Conservation (phyloP, 805 yeast genomes). For the Metahyphopichia silvanorum region DNA sequence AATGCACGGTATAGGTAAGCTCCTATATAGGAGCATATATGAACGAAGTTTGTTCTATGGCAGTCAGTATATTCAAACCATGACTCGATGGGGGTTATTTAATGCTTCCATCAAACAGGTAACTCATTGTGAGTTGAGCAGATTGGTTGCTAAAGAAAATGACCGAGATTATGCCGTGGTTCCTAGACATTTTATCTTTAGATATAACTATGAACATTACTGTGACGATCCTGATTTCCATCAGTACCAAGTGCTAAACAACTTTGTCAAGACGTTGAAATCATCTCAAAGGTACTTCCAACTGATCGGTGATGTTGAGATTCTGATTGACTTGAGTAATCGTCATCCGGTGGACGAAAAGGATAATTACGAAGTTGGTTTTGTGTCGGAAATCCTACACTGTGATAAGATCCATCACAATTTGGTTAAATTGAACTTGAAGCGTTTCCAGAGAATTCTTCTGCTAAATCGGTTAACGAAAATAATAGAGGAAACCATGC, state of each 20-base stretch:
- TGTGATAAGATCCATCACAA: conserved; percentile 6
- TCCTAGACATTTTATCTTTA: conserved; percentile 9
- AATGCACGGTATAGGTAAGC: not conserved
- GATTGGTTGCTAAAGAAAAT: conserved; percentile 1
- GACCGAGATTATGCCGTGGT: conserved; percentile 3
- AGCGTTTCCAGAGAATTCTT: conserved; percentile 8
- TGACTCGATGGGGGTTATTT: conserved; percentile 2
- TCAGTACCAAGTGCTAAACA: conserved; percentile 4
- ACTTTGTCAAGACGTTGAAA: conserved; percentile 3
- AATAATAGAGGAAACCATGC: conserved; percentile 4
- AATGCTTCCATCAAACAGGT: conserved; percentile 7
- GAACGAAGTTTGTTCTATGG: conserved; percentile 8
- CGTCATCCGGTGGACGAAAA: conserved; percentile 2
- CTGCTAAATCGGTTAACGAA: conserved; percentile 2
- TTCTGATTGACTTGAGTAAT: conserved; percentile 10
- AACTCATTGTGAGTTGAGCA: not conserved
- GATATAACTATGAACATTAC: conserved; percentile 6
- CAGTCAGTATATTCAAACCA: conserved; percentile 1
- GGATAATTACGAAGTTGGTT: conserved; percentile 4
- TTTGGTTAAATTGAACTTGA: conserved; percentile 9
- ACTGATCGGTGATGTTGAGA: conserved; percentile 6
- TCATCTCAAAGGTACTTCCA: conserved; percentile 5
- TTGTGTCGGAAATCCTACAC: conserved; percentile 4
- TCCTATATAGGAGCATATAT: conserved; percentile 7
- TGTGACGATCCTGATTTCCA: conserved; percentile 4